Evolutionary conservation across 2,329 filamentous ascomycete genomes (phyloP), one percentile per base, ranked within the genome.

Genomic region (Alternaria gansuensis): DNA sequence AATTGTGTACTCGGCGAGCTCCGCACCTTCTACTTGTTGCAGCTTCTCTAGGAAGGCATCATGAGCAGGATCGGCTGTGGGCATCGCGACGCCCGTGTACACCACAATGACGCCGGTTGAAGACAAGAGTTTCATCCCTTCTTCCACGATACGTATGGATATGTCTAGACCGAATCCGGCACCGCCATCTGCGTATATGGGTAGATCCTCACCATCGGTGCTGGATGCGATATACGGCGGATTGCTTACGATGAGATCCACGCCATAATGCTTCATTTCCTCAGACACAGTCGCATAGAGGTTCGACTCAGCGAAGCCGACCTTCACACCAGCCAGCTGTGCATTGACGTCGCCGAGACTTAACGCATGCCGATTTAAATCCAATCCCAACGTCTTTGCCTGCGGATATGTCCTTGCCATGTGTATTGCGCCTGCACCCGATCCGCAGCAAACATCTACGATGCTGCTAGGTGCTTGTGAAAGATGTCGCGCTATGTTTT

Each of bases 221-320:
- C 64, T 66, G 0, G 68, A 68, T 4, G 68, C 68, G 31, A 71
- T 70, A 28, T 71, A 71, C 2, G 68, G 68, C 11, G 68, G 68
- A 23, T 71, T 69, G 49, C 68, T 71, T 13, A 71, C 61, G 8
- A 71, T 65, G 11, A 70, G 53, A 36, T 71, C 68, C 28, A 71
- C 54, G 1, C 59, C 63, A 11, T 31, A 9, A 14, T 54, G 53
- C 23, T 43, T 59, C 14, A 60, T 44, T 3, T 55, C 40, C 9
- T 56, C 33, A 1, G 68, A 52, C 5, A 70, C 54, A 24, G 59
- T 57, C n/a, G 57, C 59, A 39, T 66, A 71, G 0, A 71, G 49
- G 14, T 71, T 60, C 1, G 68, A 71, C 46, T 71, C 64, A 13
- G 58, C 39, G 24, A 69, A 69, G 13, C 49, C 54, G 0, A 71